Evolutionary conservation across 768 basidiomycete genomes (phyloP).

Genomic region (Lactarius sp.): DNA sequence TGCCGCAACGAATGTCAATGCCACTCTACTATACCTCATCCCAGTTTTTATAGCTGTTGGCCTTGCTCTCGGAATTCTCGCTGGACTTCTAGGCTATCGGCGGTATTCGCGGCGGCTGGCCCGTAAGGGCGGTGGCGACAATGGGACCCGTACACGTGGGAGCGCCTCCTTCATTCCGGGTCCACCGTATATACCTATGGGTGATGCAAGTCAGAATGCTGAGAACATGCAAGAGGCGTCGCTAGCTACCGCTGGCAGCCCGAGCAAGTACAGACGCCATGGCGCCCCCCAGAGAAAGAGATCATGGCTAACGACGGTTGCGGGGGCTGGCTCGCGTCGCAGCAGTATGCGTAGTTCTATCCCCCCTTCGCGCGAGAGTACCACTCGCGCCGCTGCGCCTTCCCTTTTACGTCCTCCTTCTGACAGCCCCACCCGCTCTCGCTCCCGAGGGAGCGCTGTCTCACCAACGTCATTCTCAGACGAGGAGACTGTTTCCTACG

Average conservation of each 20-base stretch:
- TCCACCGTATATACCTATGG: constrained; percentile 28
- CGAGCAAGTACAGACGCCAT: constrained; percentile 24
- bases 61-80: constrained; percentile 27
- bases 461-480: constrained; percentile 14
- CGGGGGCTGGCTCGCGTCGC: neutral
- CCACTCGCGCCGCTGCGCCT: neutral
- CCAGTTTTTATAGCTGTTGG: constrained; percentile 31
- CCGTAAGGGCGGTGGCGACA: neutral
- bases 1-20: constrained; percentile 7
- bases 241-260: constrained; percentile 7
- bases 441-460: constrained; percentile 12
- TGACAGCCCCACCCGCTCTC: neutral
- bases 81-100: constrained; percentile 27
- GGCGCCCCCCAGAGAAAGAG: neutral
- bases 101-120: constrained; percentile 14
- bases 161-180: constrained; percentile 28
- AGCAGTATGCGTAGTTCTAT: neutral
- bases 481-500: constrained; percentile 38
- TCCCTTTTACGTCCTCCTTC: constrained; percentile 1
- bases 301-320: constrained; percentile 13
- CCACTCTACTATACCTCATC: constrained; percentile 31
- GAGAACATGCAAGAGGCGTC: neutral
- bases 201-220: neutral
- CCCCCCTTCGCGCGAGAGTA: neutral
- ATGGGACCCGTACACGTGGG: neutral